Evolutionary conservation across 768 basidiomycete genomes (phyloP).

Genomic region (Boletus rufocinnamomeus): DNA sequence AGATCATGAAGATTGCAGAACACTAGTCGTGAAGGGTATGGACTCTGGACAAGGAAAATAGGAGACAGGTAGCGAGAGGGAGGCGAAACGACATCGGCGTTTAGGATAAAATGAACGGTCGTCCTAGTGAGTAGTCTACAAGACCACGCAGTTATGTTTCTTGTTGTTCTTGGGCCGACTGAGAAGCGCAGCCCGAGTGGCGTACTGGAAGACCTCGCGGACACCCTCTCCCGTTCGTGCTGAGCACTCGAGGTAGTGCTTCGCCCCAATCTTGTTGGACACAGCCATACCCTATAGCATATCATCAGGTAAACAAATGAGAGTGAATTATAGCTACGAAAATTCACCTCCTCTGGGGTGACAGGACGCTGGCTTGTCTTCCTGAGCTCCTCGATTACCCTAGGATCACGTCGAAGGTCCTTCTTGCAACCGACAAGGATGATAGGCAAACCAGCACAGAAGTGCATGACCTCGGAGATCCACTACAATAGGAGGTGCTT

Average conservation of each 20-base stretch:
- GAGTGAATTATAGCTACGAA: background rate
- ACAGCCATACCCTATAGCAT: slow-evolving; percentile 82
- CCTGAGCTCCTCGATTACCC: slow-evolving; percentile 91
- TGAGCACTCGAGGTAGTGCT: slow-evolving; percentile 96
- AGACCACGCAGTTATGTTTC: slow-evolving; percentile 46
- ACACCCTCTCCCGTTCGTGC: slow-evolving; percentile 97
- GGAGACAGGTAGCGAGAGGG: slow-evolving; percentile 18
- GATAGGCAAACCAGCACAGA: slow-evolving; percentile 91
- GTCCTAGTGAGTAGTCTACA: slow-evolving; percentile 39
- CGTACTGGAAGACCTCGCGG: slow-evolving; percentile 97
- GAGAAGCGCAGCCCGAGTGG: slow-evolving; percentile 89
- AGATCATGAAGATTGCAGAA: slow-evolving; percentile 43
- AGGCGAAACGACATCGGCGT: slow-evolving; percentile 24
- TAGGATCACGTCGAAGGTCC: slow-evolving; percentile 91
- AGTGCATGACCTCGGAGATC: slow-evolving; percentile 99
- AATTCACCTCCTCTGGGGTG: slow-evolving; percentile 82
- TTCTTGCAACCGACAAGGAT: slow-evolving; percentile 99
- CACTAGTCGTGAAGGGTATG: slow-evolving; percentile 42
- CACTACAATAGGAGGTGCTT: slow-evolving; percentile 54
- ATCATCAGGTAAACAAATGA: background rate
- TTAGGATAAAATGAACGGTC: slow-evolving; percentile 21
- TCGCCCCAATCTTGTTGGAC: slow-evolving; percentile 94
- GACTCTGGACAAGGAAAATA: slow-evolving; percentile 27
- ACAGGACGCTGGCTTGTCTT: slow-evolving; percentile 96
- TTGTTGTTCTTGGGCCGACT: slow-evolving; percentile 48